Base-by-base conservation (phyloP, 805 yeast genomes). In the Myxozyma lipomycoides region DNA sequence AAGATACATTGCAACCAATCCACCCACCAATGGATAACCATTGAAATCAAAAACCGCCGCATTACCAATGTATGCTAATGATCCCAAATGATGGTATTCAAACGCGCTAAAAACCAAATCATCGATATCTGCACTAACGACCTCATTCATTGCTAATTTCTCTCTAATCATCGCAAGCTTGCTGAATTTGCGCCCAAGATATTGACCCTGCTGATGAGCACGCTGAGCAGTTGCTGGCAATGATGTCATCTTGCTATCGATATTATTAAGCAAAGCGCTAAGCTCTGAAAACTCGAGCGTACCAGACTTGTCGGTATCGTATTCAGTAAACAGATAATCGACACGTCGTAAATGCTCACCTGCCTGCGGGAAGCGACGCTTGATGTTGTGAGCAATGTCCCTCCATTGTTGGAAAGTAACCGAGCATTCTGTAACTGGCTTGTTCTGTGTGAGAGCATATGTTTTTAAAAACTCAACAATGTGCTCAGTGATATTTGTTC, bases 221-320 rank as follows among this genome's bases (percentile, higher is more conserved):
- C 86, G 73, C 70, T 82, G 88, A 7, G 87, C 87, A 7, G 87
- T 82, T 6, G 86, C 85, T 3, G 88, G 87, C 58, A 82, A 66
- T 1, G 85, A 78, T 3, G 85, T 81, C 51, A 82, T 79, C 64
- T 79, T 78, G 17, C 79, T 72, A 62, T 82, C 85, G 24, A 81
- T 76, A 48, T 77, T 79, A 48, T 74, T 70, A 55, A 82, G 66
- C 53, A 81, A 62, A 12, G 69, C 67, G 25, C 76, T 68, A 30
- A 82, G 70, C 54, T 82, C 82, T 43, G 72, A 71, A 56, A 79
- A 75, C 17, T 73, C 70, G 45, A 83, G 66, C n/a, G 72, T 68
- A 17, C 84, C 85, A 2, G 75, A 62, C 2, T 69, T 66, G 24
- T 69, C 68, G 2, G 61, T 49, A 57, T 81, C 85, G 58, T 76